Evolutionary conservation across 208 protist species (phyloP).

Genomic region (Naegleria lovaniensis): DNA sequence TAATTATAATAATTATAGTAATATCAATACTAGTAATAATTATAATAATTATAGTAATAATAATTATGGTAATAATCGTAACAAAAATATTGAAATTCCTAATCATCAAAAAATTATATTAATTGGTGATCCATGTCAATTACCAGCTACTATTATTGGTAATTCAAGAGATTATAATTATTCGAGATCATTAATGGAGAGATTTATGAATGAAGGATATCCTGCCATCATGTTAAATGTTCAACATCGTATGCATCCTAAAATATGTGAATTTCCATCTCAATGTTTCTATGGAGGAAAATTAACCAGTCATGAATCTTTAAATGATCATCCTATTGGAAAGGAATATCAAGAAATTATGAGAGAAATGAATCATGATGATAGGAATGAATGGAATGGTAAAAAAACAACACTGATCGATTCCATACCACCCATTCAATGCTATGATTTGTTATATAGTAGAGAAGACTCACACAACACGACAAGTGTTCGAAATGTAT

Average conservation of each 20-base stretch:
- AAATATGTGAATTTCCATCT: constrained; percentile 72
- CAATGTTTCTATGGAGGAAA: constrained; percentile 59
- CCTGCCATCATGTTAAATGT: constrained; percentile 59
- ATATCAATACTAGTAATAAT: not conserved
- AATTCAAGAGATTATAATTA: constrained; percentile 55
- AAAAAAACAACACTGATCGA: too few species aligned
- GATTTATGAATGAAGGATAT: constrained; percentile 59
- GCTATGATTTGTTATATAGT: not conserved
- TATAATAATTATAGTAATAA: too few species aligned
- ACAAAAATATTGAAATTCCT: too few species aligned
- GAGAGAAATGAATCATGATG: too few species aligned
- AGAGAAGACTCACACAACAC: not conserved
- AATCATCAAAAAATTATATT: constrained; percentile 41
- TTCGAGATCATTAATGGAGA: constrained; percentile 59
- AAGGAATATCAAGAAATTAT: too few species aligned
- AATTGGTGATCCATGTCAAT: constrained; percentile 75
- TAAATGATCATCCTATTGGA: not conserved
- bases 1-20: too few species aligned
- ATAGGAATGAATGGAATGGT: too few species aligned
- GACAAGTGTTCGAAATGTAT: not conserved
- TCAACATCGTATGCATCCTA: constrained; percentile 80
- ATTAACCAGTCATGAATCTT: not conserved
- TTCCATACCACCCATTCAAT: not conserved
- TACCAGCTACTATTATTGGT: constrained; percentile 75
- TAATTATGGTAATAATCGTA: too few species aligned